Base-by-base conservation (phyloP, 352 stramenopile genomes). In the Phytophthora pluvialis region DNA sequence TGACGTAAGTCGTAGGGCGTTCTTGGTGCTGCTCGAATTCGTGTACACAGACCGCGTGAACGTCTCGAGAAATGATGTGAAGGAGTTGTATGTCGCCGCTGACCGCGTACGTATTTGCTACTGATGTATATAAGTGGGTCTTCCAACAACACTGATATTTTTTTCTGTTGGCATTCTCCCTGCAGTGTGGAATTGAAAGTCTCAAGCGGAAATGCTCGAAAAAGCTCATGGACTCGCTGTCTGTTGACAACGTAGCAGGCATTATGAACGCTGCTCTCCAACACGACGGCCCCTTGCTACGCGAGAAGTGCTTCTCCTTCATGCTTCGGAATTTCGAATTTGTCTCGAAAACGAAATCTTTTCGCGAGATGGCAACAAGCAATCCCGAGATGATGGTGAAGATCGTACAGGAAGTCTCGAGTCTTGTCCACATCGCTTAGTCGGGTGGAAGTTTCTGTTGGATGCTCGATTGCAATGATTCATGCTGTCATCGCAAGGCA, bases 341-440 rank as follows among this genome's bases (percentile, higher is more conserved):
- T 26, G 90, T 99, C 16, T 98, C 93, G 12, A 98, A 98, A 80
- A 98, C 93, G 10, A 55, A 74, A 13, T 74, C 88, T 26, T 99
- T 99, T 75, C 93, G 98, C 73, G 95, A 99, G 59, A 99, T 99
- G 95, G 96, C 94, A 8, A 76, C 94, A 44, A 97, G 77, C 39
- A 99, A 99, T 76, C 95, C 98, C 42, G 96, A 99, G 47, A 82
- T 99, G 10, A 93, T 99, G 13, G 98, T 99, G 73, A 90, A 98
- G 74, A 91, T 98, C 21, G 78, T 98, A 39, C 89, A 92, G 75
- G 75, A 77, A 12, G 79, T 82, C 44, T 92, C 47, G 18, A 60
- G 4, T 31, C 32, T 44, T 31, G 12, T 54, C 40, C 39, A 61
- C 11, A 36, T 52, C 4, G 4, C 16, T 36, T 61, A 60, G n/a